Evolutionary conservation across 2,329 filamentous ascomycete genomes (phyloP).

Genomic region (Lizonia empirigonia): DNA sequence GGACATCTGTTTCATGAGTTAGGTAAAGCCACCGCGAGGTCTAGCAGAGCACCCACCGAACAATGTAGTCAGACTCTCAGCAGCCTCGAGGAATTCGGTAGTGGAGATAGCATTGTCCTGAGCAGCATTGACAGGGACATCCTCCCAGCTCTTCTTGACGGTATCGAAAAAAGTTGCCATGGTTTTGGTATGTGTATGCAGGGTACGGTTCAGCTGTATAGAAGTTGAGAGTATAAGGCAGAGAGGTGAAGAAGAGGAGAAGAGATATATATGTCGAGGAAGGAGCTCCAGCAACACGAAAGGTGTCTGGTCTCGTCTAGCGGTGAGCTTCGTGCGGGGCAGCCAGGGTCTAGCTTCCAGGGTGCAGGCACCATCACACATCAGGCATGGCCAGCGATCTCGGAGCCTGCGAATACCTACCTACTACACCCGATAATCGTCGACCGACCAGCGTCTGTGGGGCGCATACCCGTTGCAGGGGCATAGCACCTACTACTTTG

Average conservation of each 20-base stretch:
- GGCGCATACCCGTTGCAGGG: no score
- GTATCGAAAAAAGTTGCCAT: conserved; percentile 79
- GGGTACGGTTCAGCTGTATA: background rate
- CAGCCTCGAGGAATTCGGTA: conserved; percentile 86
- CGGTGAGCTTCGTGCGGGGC: conserved; percentile 23
- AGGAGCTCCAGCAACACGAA: conserved; percentile 10
- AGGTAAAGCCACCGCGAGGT: background rate
- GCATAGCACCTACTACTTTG: no score
- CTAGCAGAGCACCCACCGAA: conserved; percentile 66
- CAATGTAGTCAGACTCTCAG: conserved; percentile 82
- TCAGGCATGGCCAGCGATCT: conserved; percentile 8
- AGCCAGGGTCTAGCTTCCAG: conserved; percentile 16
- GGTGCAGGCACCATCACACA: conserved; percentile 3
- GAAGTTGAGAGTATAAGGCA: background rate
- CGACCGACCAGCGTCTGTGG: no score
- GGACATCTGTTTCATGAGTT: conserved; percentile 55
- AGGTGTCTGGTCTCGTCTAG: conserved; percentile 18
- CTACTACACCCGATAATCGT: no score
- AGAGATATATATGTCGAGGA: background rate
- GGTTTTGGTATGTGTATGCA: conserved; percentile 15
- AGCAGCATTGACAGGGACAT: conserved; percentile 76
- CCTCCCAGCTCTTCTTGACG: conserved; percentile 80
- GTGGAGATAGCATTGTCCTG: conserved; percentile 82
- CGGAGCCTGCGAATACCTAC: conserved; percentile 2
- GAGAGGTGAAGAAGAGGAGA: background rate